These are phyloP conservation scores for Marasmius tenuissimus DNA, from an alignment of 1,284 basidiomycete species.

Conservation along the genomic window DNA sequence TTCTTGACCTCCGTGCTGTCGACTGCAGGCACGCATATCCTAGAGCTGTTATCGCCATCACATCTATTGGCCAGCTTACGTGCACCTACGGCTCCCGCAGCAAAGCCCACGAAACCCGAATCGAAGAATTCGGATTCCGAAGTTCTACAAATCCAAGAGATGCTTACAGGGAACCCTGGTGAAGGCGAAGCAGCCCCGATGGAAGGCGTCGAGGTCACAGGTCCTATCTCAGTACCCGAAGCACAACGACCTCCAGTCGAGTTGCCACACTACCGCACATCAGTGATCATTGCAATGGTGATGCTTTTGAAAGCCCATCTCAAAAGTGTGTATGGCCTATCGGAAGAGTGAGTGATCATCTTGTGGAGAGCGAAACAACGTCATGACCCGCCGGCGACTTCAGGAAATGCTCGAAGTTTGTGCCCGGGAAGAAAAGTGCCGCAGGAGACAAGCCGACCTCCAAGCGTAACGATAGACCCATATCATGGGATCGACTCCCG, in stretches of 20 bases:
- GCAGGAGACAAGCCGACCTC: slow-evolving; percentile 79
- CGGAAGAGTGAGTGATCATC: slow-evolving; percentile 74
- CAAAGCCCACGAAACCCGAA: not conserved
- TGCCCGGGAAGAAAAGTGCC: slow-evolving; percentile 82
- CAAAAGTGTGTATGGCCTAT: slow-evolving; percentile 77
- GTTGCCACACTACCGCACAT: slow-evolving; percentile 55
- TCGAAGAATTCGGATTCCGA: not conserved
- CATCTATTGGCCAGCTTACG: slow-evolving; percentile 66
- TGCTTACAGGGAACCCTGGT: not conserved
- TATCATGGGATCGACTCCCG: slow-evolving; percentile 72
- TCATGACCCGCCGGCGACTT: slow-evolving; percentile 4
- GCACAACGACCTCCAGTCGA: slow-evolving; percentile 21
- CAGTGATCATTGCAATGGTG: slow-evolving; percentile 76
- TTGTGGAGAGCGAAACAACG: not conserved
- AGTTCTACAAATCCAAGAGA: not conserved
- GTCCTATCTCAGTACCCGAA: not conserved
- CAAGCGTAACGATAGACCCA: slow-evolving; percentile 58
- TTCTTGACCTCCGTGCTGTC: slow-evolving; percentile 81
- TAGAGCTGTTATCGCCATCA: slow-evolving; percentile 66
- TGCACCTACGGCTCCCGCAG: slow-evolving; percentile 18
- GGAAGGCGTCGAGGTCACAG: not conserved
- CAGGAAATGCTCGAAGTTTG: slow-evolving; percentile 88
- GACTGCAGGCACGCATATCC: slow-evolving; percentile 81
- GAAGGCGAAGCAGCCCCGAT: not conserved
- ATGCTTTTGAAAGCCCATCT: slow-evolving; percentile 85